A percentile compares a stretch with the other conserved stretches of the same genome.
phyloP scores from a whole-genome alignment of 2,329 filamentous ascomycete genomes.

The Phialophora macrospora region DNA sequence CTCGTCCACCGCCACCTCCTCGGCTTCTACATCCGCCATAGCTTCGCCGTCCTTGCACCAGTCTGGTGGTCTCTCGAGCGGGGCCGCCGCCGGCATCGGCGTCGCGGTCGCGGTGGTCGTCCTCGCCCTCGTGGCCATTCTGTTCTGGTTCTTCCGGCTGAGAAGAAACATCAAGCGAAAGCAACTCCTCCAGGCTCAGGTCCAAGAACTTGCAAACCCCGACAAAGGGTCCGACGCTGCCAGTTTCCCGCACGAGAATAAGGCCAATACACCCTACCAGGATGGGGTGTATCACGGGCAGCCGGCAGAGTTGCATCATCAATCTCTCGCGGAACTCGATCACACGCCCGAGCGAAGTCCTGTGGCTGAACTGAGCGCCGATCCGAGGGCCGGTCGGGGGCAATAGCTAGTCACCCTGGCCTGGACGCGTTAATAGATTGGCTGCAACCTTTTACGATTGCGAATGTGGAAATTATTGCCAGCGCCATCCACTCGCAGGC shows the following conservation, averaged over 20 bases:
- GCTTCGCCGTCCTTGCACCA: background rate
- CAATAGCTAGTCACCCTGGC: background rate
- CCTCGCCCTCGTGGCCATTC: background rate
- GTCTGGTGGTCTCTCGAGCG: slow-evolving; percentile 6
- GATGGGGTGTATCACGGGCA: background rate
- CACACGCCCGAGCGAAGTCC: background rate
- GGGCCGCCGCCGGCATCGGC: slow-evolving; percentile 1
- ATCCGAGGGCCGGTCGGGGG: background rate
- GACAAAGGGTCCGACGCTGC: background rate
- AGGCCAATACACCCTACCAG: background rate
- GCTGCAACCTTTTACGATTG: background rate
- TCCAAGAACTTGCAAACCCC: background rate
- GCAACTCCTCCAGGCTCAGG: background rate
- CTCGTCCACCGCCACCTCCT: background rate
- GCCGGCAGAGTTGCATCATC: background rate
- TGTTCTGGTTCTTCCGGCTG: background rate
- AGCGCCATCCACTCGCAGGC: background rate
- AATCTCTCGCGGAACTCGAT: background rate
- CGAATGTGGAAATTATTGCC: background rate
- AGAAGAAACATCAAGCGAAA: background rate
- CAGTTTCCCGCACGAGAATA: background rate
- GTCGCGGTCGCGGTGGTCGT: background rate
- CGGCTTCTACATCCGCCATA: background rate
- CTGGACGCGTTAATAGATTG: background rate
- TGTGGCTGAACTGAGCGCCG: background rate